Evolutionary conservation across 2,329 filamentous ascomycete genomes (phyloP).

Genomic region (Stenocarpella maydis): DNA sequence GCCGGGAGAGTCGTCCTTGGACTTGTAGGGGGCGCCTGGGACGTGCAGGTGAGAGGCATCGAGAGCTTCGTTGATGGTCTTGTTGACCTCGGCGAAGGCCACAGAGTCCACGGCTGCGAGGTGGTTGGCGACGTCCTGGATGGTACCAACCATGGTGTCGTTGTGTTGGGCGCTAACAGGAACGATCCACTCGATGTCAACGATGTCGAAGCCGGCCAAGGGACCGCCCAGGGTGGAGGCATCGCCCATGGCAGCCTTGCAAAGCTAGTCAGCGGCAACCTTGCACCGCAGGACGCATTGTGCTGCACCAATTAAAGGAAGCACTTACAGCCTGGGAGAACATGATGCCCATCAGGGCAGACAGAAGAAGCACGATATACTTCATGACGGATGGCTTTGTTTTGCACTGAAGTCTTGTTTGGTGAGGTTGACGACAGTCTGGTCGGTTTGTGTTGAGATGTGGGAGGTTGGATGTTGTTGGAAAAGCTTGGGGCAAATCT

Average conservation of each 20-base stretch:
- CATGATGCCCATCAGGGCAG: conserved; percentile 7
- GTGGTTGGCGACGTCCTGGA: conserved; percentile 7
- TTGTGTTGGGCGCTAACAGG: background rate
- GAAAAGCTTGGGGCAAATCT: too few relatives aligned
- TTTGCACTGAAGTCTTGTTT: background rate
- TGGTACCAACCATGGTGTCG: conserved; percentile 5
- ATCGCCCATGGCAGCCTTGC: background rate
- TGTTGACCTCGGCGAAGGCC: background rate
- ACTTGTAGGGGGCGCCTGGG: too few relatives aligned
- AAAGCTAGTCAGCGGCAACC: background rate
- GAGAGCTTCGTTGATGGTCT: background rate
- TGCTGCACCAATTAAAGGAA: background rate
- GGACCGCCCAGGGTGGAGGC: background rate
- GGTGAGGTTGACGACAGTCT: background rate
- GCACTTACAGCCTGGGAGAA: conserved; percentile 14
- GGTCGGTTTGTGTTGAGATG: background rate
- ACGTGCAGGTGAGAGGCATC: background rate
- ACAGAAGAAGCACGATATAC: background rate
- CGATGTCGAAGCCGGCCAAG: background rate
- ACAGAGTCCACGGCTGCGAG: background rate
- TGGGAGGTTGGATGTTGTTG: background rate
- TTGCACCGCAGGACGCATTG: background rate
- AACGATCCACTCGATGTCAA: background rate
- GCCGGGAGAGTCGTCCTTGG: background rate
- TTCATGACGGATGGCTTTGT: background rate